Percentiles rank a stretch among this genome's conserved stretches.
phyloP scores from a whole-genome alignment of 352 stramenopile genomes.

The Phytophthora sp. region DNA sequence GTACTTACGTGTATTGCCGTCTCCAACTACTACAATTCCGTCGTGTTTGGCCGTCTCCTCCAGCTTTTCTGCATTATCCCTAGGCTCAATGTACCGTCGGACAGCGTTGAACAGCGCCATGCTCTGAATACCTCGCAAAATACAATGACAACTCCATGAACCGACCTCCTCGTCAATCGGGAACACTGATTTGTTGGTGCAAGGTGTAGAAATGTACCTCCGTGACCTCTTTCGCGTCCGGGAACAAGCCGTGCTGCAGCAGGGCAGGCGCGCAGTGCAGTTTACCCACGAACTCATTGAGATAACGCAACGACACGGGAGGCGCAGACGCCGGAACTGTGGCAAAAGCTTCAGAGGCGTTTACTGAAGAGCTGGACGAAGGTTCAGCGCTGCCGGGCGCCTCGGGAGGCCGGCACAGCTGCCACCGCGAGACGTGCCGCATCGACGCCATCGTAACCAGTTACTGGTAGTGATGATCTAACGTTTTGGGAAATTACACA shows the following conservation, averaged over 20 bases:
- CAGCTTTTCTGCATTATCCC: slow-evolving; percentile 19
- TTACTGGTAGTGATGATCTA: neutral
- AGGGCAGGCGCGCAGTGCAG: slow-evolving; percentile 73
- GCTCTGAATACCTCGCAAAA: slow-evolving; percentile 44
- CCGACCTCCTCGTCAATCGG: neutral
- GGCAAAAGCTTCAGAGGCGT: neutral
- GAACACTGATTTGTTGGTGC: too few species aligned
- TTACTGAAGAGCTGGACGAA: slow-evolving; percentile 3
- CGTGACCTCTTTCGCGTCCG: slow-evolving; percentile 85
- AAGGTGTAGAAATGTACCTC: slow-evolving; percentile 56
- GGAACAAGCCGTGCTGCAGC: slow-evolving; percentile 77
- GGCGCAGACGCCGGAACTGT: slow-evolving; percentile 13
- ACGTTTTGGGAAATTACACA: too few species aligned
- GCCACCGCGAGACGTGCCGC: slow-evolving; percentile 47
- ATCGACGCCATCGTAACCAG: slow-evolving; percentile 14
- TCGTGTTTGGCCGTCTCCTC: slow-evolving; percentile 42
- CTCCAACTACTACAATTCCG: slow-evolving; percentile 79
- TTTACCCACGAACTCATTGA: slow-evolving; percentile 87
- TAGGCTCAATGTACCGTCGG: slow-evolving; percentile 61
- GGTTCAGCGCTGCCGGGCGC: slow-evolving; percentile 7
- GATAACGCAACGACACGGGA: slow-evolving; percentile 73
- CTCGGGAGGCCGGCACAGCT: slow-evolving; percentile 16
- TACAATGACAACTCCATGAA: neutral
- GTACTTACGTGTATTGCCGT: slow-evolving; percentile 76
- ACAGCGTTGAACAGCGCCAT: slow-evolving; percentile 88